A percentile compares a stretch with the other conserved stretches of the same genome.
Evolutionary conservation across 1,284 basidiomycete genomes (phyloP).

Genomic region (Gomphus sp.): DNA sequence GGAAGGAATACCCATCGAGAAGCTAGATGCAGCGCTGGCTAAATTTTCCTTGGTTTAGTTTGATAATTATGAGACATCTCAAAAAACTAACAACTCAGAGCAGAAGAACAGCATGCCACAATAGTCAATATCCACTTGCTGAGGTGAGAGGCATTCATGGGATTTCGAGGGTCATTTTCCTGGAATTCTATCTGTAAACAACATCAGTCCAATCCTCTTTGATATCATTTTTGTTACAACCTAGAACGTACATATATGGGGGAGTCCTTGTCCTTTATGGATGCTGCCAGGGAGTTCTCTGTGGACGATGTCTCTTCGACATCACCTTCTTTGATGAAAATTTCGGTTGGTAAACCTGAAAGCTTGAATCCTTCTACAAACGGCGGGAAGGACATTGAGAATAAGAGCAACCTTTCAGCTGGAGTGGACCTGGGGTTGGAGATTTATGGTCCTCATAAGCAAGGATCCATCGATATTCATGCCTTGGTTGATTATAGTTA

Average conservation of each 20-base stretch:
- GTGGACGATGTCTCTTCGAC: too few relatives aligned
- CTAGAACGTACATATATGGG: too few relatives aligned
- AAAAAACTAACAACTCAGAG: conserved; percentile 33
- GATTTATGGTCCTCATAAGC: too few relatives aligned
- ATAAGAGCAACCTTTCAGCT: too few relatives aligned
- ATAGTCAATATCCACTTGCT: conserved; percentile 54
- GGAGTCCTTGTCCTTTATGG: too few relatives aligned
- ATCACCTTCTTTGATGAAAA: too few relatives aligned
- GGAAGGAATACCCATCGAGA: conserved; percentile 2
- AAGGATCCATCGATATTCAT: too few relatives aligned
- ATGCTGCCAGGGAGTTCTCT: too few relatives aligned
- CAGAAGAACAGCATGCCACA: conserved; percentile 48
- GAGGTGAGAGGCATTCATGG: conserved; percentile 38
- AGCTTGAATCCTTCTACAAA: not conserved
- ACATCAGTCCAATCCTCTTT: too few relatives aligned
- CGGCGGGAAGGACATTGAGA: not conserved
- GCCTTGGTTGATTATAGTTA: too few relatives aligned
- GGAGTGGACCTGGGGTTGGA: too few relatives aligned
- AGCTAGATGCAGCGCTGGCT: conserved; percentile 45
- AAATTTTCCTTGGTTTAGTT: not conserved
- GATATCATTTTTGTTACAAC: too few relatives aligned
- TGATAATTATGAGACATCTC: not conserved
- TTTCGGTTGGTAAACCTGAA: not conserved
- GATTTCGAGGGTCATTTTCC: conserved; percentile 41
- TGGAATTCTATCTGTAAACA: conserved; percentile 46